Evolutionary conservation across 768 basidiomycete species (phyloP), one percentile per base, ranked within the genome.

Genomic region (Boletus eberwhitei): DNA sequence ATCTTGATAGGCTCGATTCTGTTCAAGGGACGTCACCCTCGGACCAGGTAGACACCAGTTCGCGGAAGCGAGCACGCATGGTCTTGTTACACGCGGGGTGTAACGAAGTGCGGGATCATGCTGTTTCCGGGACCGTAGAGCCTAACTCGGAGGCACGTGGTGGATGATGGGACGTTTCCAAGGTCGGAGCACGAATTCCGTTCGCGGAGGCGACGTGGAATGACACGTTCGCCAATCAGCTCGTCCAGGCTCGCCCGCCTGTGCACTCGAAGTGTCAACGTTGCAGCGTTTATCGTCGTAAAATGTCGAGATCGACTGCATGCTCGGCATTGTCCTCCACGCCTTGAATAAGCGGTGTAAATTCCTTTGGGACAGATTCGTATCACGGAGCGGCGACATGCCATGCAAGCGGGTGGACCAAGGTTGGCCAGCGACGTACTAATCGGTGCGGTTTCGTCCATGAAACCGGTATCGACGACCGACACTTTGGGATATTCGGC

Each of bases 391-490:
- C 11, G 38, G 12, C 43, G 43, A 77, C 90, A 53, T 57, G 96
- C 95, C 71, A 93, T 74, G 57, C 93, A 89, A n/a, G 90, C 91
- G 59, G 55, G 89, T 54, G 89, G 97, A 98, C 38, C 77, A 74
- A 13, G 86, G 88, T 68, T 98, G 97, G 53, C 96, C 87, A 9
- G 29, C 29, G 29, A 82, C 87, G 67, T 98, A 98, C 96, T n/a
- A n/a, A 98, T 98, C 1, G 95, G 92, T 13, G 86, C 78, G n/a
- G 88, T 93, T 71, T 98, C 89, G 67, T 98, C 98, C 74, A 98
- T 67, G 71, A 93, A 90, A 65, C 92, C 93, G 1, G 92, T 94
- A 61, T 90, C 79, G 21, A 85, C 70, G 29, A 96, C 75, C 16
- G 64, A 64, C 2, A 78, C 68, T 26, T 60, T 60, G 0, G 68